Evolutionary conservation across 177 flowering plant species (phyloP), one percentile per base, ranked within the genome.

Genomic region (Telopea speciosissima): DNA sequence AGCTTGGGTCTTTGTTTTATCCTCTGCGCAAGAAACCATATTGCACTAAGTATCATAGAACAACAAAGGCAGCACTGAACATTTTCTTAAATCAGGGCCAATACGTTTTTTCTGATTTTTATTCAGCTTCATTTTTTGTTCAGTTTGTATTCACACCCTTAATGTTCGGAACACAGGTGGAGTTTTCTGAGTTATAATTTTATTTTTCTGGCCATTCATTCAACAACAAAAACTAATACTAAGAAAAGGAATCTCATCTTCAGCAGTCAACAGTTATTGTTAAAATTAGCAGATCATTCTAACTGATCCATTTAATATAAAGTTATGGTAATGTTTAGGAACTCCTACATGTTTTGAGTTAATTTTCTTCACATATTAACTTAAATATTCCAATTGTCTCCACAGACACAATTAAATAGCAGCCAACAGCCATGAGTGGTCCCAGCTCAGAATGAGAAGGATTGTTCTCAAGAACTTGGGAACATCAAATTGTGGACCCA

Each of bases 21-120:
- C 9, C 8, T 82, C 84, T 79, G 81, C 49, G 63, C 2, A 62
- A 58, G 14, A 36, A 65, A 59, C 24, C 19, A 64, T 21, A 21
- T 21, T 69, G 14, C 59, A 62, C 19, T 61, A 68, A 42, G 40
- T 26, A 23, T 8, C 21, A 40, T 16, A 24, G 31, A 63, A 63
- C 10, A 26, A 63, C 40, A 19, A 52, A 31, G 16, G 54, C 19
- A 70, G 26, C 19, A 63, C 28, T 14, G 21, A 26, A 25, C 19
- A 28, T 31, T 1, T 36, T 60, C n/a, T 2, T 36, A 14, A 12
- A 28, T 0, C 16, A 9, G 21, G 64, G 28, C 25, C 45, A 62
- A 21, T 23, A 62, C 6, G 3, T 0, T 23, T 69, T 40, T 5
- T n/a, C 19, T 22, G 36, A 42, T 70, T 40, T 2, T 40, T 12